A percentile compares a stretch with the other conserved stretches of the same genome.
These are phyloP conservation scores for Ocimum tenuiflorum DNA, from an alignment of 257 asterid genomes.

Conservation along the genomic window DNA sequence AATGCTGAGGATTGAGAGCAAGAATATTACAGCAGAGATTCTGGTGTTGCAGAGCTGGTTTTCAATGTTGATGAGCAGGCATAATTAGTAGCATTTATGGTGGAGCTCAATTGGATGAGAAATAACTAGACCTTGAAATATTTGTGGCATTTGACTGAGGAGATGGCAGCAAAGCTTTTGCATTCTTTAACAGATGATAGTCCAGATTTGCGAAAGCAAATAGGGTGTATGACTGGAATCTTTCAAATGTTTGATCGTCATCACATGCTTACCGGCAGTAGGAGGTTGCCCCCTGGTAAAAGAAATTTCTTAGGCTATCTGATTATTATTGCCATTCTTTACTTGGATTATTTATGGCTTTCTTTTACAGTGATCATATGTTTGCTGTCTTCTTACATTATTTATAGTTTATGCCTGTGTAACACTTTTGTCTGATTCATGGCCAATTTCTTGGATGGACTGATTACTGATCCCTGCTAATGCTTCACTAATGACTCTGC, in stretches of 20 bases:
- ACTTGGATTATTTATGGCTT: neutral
- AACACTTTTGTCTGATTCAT: neutral
- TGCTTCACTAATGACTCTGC: neutral
- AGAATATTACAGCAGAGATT: too few species aligned
- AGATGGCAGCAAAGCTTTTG: slow-evolving; percentile 48
- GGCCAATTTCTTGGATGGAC: neutral
- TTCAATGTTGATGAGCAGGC: too few species aligned
- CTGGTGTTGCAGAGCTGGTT: too few species aligned
- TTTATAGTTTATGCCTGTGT: neutral
- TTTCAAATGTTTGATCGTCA: slow-evolving; percentile 79
- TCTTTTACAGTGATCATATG: neutral
- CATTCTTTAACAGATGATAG: slow-evolving; percentile 74
- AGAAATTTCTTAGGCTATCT: neutral
- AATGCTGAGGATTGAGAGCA: too few species aligned
- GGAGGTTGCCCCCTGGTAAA: slow-evolving; percentile 55
- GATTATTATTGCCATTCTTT: neutral
- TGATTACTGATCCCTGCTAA: neutral
- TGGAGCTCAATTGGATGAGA: neutral
- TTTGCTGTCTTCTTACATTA: neutral
- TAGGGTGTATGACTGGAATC: slow-evolving; percentile 88
- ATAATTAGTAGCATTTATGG: neutral
- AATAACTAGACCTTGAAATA: neutral
- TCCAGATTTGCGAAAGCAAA: slow-evolving; percentile 53
- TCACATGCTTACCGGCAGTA: slow-evolving; percentile 37
- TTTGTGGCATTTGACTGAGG: slow-evolving; percentile 1